Percentiles rank a stretch among this genome's conserved stretches.
phyloP scores from a whole-genome alignment of 1,284 basidiomycete genomes.

The Acaromyces ingoldii region DNA sequence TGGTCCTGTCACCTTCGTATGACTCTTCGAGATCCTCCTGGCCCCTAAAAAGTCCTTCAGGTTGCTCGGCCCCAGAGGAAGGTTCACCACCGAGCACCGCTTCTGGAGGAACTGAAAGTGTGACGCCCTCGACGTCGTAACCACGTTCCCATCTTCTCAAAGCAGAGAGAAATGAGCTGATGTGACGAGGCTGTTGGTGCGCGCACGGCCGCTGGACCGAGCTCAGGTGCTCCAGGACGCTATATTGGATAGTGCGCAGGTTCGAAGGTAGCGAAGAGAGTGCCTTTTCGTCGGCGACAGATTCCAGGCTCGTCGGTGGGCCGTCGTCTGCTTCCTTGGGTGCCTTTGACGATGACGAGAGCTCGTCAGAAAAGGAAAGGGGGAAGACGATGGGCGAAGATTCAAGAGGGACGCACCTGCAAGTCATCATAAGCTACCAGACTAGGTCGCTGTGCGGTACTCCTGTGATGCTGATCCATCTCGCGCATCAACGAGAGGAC shows the following conservation, averaged over 20 bases:
- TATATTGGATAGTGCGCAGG: constrained; percentile 77
- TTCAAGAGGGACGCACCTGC: constrained; percentile 46
- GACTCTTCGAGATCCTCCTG: background rate
- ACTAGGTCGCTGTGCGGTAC: constrained; percentile 60
- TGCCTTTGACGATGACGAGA: background rate
- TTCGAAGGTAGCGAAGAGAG: constrained; percentile 59
- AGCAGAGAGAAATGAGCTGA: constrained; percentile 64
- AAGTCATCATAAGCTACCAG: constrained; percentile 53
- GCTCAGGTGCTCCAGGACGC: constrained; percentile 58
- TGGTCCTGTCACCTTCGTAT: no score
- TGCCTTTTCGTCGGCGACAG: constrained; percentile 13
- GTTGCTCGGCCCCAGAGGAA: background rate
- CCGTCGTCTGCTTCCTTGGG: constrained; percentile 14
- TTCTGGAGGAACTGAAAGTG: no score
- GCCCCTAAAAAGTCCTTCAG: background rate
- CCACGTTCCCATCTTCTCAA: constrained; percentile 55
- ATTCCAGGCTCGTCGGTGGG: background rate
- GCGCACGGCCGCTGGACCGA: constrained; percentile 59
- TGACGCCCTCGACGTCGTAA: background rate
- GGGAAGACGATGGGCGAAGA: background rate
- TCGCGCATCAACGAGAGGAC: constrained; percentile 73
- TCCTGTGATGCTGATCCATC: constrained; percentile 68
- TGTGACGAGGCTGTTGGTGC: constrained; percentile 64
- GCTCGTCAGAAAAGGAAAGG: background rate
- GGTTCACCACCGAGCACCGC: no score